Evolutionary conservation across 2,329 filamentous ascomycete genomes (phyloP).

Genomic region (Paracorniculantispora psalliotae): DNA sequence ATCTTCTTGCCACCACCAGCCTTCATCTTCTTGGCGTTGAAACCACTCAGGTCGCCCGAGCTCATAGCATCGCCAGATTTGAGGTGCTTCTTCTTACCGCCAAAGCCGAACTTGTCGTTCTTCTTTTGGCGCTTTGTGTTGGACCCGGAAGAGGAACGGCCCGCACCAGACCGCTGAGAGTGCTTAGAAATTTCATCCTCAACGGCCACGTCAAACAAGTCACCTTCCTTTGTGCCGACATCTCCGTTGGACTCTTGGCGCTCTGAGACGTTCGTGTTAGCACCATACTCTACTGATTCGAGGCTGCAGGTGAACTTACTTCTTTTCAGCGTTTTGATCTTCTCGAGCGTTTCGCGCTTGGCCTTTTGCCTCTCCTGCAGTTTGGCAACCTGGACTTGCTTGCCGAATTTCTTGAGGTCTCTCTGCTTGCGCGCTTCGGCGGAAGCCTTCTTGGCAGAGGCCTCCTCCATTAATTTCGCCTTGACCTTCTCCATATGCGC

Average conservation of each 20-base stretch:
- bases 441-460: constrained; percentile 84
- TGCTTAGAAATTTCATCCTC: constrained; percentile 56
- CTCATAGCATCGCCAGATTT: constrained; percentile 90
- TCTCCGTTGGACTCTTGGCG: constrained; percentile 65
- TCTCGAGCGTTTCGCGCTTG: constrained; percentile 89
- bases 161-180: constrained; percentile 34
- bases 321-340: constrained; percentile 91
- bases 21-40: constrained; percentile 84
- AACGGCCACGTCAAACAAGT: constrained; percentile 87
- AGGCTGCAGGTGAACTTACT: constrained; percentile 58
- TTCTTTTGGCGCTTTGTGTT: constrained; percentile 85
- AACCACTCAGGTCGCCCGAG: constrained; percentile 73
- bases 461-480: constrained; percentile 86
- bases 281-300: not conserved
- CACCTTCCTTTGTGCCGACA: constrained; percentile 68
- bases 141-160: constrained; percentile 32
- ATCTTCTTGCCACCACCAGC: constrained; percentile 33
- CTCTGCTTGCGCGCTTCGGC: constrained; percentile 86
- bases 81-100: constrained; percentile 85
- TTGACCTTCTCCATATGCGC: constrained; percentile 98
- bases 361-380: constrained; percentile 88
- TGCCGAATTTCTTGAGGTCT: constrained; percentile 98
- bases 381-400: constrained; percentile 95
- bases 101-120: constrained; percentile 90
- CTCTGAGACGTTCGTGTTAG: constrained; percentile 53